Evolutionary conservation across 257 asterid genomes (phyloP).

Genomic region (Fraxinus cuspidata): DNA sequence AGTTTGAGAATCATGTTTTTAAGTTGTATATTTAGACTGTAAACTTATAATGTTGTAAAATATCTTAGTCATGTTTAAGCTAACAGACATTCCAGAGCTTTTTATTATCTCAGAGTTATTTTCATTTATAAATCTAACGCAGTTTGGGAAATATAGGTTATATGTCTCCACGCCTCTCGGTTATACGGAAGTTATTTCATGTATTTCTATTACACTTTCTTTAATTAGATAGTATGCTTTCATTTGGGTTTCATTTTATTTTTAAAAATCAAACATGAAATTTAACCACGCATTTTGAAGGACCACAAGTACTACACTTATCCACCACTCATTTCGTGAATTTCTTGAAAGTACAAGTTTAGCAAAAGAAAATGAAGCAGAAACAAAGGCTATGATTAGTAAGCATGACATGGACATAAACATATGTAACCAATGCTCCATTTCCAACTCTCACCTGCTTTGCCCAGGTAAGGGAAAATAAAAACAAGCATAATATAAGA

Average conservation of each 20-base stretch:
- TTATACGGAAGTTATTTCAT: neutral
- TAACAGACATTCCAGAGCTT: neutral
- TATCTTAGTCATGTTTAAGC: neutral
- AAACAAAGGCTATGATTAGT: neutral
- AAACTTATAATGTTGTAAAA: neutral
- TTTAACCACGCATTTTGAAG: no score
- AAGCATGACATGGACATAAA: neutral
- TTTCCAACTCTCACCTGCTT: neutral
- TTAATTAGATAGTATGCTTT: neutral
- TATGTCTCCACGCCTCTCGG: neutral
- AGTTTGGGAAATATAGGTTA: neutral
- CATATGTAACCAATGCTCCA: slow-evolving; percentile 1
- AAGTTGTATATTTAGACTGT: neutral
- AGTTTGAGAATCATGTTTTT: neutral
- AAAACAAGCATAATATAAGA: slow-evolving; percentile 6
- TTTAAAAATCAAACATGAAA: no score
- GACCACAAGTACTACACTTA: no score
- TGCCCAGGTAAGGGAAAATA: neutral
- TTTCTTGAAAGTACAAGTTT: no score
- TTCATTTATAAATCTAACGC: neutral
- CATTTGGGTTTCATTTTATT: no score
- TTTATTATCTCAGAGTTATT: neutral
- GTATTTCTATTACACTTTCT: neutral
- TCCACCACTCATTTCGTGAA: no score
- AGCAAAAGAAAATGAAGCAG: no score